Conservation (phyloP, 345 rosid species). For the Leavenworthia alabamica region DNA sequence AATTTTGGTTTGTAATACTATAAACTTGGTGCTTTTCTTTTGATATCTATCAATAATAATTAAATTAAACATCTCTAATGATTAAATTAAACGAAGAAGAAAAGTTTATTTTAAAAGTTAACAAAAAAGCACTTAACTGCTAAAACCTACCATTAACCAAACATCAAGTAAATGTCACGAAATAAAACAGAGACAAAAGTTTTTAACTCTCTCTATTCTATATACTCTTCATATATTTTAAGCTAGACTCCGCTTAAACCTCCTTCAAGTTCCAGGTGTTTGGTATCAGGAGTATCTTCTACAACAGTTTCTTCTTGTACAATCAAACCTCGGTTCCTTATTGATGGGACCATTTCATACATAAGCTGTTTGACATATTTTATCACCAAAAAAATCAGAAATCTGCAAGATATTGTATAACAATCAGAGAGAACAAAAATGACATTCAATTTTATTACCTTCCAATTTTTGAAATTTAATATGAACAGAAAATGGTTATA, state of each 20-base stretch:
- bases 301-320: constrained; percentile 63
- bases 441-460: constrained; percentile 40
- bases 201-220: constrained; percentile 9
- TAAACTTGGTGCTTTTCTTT: constrained; percentile 4
- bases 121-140: not conserved
- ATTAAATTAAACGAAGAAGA: not conserved
- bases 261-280: constrained; percentile 33
- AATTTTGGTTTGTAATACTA: constrained; percentile 17
- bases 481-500: constrained; percentile 83
- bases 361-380: constrained; percentile 41
- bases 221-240: constrained; percentile 27
- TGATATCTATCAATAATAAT: not conserved
- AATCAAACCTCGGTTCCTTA: constrained; percentile 68
- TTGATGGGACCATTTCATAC: constrained; percentile 48
- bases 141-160: constrained; percentile 11
- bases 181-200: constrained; percentile 4
- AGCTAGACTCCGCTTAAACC: constrained; percentile 43
- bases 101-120: not conserved
- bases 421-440: not conserved
- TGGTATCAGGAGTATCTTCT: constrained; percentile 52
- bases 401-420: not conserved
- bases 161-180: constrained; percentile 11
- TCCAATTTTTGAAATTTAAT: constrained; percentile 84
- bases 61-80: not conserved
- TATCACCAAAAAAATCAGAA: not conserved